Conservation (phyloP, 345 rosid genomes). For the Brassica cretica region DNA sequence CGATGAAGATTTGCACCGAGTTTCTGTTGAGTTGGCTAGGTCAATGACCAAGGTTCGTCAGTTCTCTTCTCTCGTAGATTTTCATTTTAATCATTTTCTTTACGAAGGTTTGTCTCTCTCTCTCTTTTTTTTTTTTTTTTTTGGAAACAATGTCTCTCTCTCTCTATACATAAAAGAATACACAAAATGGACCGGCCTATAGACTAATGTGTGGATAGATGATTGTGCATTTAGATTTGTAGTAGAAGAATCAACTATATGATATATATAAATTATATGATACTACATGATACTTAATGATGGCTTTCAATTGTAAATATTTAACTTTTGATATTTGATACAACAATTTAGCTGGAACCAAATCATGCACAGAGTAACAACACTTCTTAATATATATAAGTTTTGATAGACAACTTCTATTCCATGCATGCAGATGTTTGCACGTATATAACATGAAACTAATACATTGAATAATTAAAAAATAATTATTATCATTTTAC, state of each 20-base stretch:
- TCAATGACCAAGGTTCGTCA: conserved; percentile 13
- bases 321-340: neutral
- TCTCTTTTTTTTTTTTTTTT: no score
- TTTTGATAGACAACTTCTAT: neutral
- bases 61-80: neutral
- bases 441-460: neutral
- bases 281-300: neutral
- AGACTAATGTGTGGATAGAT: neutral
- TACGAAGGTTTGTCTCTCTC: neutral
- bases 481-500: neutral
- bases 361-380: neutral
- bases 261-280: neutral
- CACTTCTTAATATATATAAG: neutral
- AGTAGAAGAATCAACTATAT: neutral
- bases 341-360: neutral
- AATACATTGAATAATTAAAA: neutral
- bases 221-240: neutral
- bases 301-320: neutral
- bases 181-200: neutral
- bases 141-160: no score
- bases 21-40: neutral
- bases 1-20: neutral
- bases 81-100: neutral
- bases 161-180: neutral
- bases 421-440: neutral